Evolutionary conservation across 2,329 filamentous ascomycete genomes (phyloP), one percentile per base, ranked within the genome.

Genomic region (Aspergillus luchuensis): DNA sequence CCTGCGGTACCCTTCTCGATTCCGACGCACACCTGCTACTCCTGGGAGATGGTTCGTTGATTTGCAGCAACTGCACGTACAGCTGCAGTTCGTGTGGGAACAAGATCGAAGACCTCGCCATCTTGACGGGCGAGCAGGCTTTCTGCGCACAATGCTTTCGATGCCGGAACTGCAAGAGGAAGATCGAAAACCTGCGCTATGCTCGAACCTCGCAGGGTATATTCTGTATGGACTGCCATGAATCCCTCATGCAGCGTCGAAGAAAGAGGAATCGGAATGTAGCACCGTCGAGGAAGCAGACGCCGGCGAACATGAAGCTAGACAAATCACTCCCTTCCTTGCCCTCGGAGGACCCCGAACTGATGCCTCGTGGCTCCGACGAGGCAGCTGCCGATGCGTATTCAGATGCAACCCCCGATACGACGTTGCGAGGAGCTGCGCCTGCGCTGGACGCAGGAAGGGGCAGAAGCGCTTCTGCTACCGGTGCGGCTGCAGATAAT

Each of bases 61-160:
- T 99, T 70, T 99, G 95, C 84, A 98, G 97, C 81, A 97, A 97
- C 79, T 99, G 95, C 81, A 98, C 95, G 57, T 99, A 99, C 78
- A 97, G 93, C 83, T 99, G 95, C 82, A 97, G 89, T 77, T 93
- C 93, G 57, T 99, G 95, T 78, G 88, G 89, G 61, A 94, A 96
- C 82, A 99, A 99, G 82, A 99, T 99, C 68, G 95, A 99, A 76
- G 95, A 99, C 75, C 84, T 98, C 64, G 95, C 95, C 65, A 99
- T 99, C 76, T 83, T 99, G 67, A 99, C 95, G 0, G 95, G 95
- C 66, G 95, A 99, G 72, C 94, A 99, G 79, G 95, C 95, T 48
- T 99, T 97, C 76, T 99, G 95, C 79, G 92, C 93, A 47, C 94
- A 91, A 59, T 99, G 95, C 80, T 99, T 99, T 81, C 87, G 93